phyloP scores from a whole-genome alignment of 176 grass and related monocot genomes.

The Eleusine indica region DNA sequence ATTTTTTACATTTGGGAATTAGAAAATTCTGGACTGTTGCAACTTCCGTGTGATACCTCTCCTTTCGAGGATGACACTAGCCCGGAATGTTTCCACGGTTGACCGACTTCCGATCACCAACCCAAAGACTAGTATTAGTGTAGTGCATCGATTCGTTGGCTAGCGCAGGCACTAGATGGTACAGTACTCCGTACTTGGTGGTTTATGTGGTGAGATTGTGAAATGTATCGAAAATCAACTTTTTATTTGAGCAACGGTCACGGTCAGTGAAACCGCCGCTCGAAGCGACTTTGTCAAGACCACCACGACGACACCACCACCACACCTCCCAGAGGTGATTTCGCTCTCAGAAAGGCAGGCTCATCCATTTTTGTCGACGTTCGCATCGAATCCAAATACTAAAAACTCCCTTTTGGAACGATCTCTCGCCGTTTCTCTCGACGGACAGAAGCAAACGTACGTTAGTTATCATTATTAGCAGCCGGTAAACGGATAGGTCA shows the following conservation, averaged over 20 bases:
- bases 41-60: background rate
- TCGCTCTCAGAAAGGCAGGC: background rate
- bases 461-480: too few relatives aligned
- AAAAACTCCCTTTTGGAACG: background rate
- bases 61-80: background rate
- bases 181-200: background rate
- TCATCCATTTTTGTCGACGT: background rate
- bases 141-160: background rate
- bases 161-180: background rate
- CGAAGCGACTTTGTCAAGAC: background rate
- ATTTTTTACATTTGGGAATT: background rate
- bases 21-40: background rate
- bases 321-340: background rate
- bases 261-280: background rate
- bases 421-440: background rate
- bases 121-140: background rate
- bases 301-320: too few relatives aligned
- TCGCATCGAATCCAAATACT: background rate
- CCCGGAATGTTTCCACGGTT: constrained; percentile 1
- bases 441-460: too few relatives aligned
- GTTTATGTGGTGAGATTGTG: background rate
- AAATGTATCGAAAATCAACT: background rate
- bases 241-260: background rate
- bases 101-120: background rate
- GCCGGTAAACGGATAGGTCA: background rate